These are phyloP conservation scores for Suillus fuscotomentosus DNA, from an alignment of 768 basidiomycete genomes.

Conservation along the genomic window DNA sequence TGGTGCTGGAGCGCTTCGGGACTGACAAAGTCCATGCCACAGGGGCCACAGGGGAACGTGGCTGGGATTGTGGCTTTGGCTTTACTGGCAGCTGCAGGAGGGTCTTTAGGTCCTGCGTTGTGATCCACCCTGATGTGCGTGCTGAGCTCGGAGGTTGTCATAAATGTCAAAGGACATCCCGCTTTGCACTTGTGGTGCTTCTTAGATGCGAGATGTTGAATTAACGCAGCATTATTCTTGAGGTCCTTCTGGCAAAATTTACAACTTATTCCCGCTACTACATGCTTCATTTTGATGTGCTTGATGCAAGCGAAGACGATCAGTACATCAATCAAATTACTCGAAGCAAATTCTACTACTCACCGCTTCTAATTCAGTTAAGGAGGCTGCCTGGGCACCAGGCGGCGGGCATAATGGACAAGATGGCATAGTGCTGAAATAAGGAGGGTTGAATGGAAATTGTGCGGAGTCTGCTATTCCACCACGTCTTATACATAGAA, in stretches of 20 bases:
- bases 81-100: background rate
- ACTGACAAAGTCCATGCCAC: background rate
- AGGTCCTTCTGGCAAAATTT: background rate
- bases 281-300: background rate
- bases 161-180: constrained; percentile 1
- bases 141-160: constrained; percentile 1
- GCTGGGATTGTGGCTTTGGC: background rate
- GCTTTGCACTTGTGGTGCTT: constrained; percentile 1
- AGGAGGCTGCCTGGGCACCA: background rate
- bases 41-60: background rate
- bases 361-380: background rate
- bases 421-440: background rate
- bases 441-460: background rate
- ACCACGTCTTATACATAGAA: background rate
- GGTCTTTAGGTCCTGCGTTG: background rate
- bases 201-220: constrained; percentile 6
- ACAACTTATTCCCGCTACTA: background rate
- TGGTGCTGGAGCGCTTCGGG: constrained; percentile 4
- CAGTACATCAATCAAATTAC: background rate
- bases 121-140: background rate
- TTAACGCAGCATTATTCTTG: background rate
- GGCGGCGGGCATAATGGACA: constrained; percentile 2
- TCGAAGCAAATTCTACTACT: background rate
- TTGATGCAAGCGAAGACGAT: background rate
- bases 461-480: background rate